Percentiles rank a stretch among this genome's conserved stretches.
Conservation (phyloP, 805 yeast genomes). For the Cyberlindnera lachancei region DNA sequence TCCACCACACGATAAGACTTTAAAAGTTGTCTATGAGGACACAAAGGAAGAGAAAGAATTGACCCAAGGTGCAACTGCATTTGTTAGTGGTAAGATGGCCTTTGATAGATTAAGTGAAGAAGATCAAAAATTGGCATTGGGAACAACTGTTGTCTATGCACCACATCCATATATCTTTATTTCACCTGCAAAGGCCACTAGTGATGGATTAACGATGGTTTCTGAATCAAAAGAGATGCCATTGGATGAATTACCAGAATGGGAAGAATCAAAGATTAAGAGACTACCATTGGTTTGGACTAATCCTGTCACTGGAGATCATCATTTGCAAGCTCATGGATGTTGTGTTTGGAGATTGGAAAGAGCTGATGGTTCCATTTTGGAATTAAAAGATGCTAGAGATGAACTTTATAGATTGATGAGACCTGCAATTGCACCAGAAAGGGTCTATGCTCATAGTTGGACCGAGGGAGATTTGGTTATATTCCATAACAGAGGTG, state of each 20-base stretch:
- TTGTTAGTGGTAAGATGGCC: slow-evolving; percentile 78
- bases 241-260: slow-evolving; percentile 64
- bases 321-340: slow-evolving; percentile 82
- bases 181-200: slow-evolving; percentile 71
- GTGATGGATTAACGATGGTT: slow-evolving; percentile 82
- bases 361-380: slow-evolving; percentile 46
- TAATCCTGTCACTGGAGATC: slow-evolving; percentile 77
- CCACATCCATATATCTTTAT: slow-evolving; percentile 90
- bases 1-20: slow-evolving; percentile 59
- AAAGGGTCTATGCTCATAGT: slow-evolving; percentile 68
- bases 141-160: slow-evolving; percentile 79
- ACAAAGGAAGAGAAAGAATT: slow-evolving; percentile 56
- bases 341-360: slow-evolving; percentile 69
- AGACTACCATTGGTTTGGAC: slow-evolving; percentile 87
- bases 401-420: slow-evolving; percentile 61
- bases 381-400: slow-evolving; percentile 69
- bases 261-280: slow-evolving; percentile 77
- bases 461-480: slow-evolving; percentile 85
- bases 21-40: slow-evolving; percentile 59
- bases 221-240: slow-evolving; percentile 68
- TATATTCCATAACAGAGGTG: slow-evolving; percentile 82
- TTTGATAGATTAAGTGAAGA: slow-evolving; percentile 58
- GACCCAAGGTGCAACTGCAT: slow-evolving; percentile 85
- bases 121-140: slow-evolving; percentile 67
- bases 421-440: slow-evolving; percentile 81